Conservation (phyloP, 345 rosid genomes). For the Mangifera indica region DNA sequence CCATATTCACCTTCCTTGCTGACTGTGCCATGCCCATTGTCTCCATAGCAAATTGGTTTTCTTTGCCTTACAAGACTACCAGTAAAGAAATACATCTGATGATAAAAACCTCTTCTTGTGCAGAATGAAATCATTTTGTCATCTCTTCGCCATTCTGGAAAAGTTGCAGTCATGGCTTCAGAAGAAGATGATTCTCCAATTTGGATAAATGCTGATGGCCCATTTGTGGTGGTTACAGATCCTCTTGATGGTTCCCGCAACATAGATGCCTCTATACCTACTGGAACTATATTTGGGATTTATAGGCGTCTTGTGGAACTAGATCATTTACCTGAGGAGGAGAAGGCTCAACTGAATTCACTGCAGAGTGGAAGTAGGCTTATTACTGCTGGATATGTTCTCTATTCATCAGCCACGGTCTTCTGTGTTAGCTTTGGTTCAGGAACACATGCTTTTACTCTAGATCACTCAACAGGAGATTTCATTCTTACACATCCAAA, state of each 20-base stretch:
- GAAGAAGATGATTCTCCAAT: conserved; percentile 77
- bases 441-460: conserved; percentile 86
- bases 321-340: conserved; percentile 66
- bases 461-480: conserved; percentile 85
- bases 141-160: conserved; percentile 73
- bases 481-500: conserved; percentile 76
- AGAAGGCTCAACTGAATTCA: conserved; percentile 73
- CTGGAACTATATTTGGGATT: conserved; percentile 84
- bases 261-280: conserved; percentile 89
- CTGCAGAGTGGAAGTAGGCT: conserved; percentile 76
- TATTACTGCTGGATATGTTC: conserved; percentile 82
- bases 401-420: conserved; percentile 90
- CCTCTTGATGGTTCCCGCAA: conserved; percentile 95
- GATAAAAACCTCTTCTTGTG: conserved; percentile 12
- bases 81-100: conserved; percentile 5
- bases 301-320: conserved; percentile 69
- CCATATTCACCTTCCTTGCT: not conserved
- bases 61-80: not conserved
- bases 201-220: conserved; percentile 71
- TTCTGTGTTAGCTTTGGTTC: conserved; percentile 83
- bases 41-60: not conserved
- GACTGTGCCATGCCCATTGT: not conserved
- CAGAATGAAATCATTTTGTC: conserved; percentile 85
- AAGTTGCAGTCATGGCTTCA: conserved; percentile 92
- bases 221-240: conserved; percentile 82